Base-by-base conservation (phyloP, 148 eudicot species). In the Rhododendron williamsianum region DNA sequence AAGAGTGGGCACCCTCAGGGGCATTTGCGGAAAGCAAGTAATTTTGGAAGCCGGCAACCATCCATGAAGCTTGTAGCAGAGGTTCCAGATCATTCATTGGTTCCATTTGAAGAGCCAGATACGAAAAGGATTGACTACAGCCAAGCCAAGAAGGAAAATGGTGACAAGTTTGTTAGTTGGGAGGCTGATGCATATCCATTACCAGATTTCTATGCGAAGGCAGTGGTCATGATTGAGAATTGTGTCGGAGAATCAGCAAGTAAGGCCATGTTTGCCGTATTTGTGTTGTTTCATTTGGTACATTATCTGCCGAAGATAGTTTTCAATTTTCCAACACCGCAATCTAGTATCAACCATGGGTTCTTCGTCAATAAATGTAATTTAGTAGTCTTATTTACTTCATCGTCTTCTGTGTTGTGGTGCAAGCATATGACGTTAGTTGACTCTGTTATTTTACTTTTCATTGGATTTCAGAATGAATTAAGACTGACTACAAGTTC, bases 91-190 rank as follows among this genome's bases (percentile, higher is more conserved):
- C 91, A 88, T 84, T 90, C 88, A 69, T 71, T 86, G 76, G 87
- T 90, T 84, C 88, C 92, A 85, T 91, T 82, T 89, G 95, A 94
- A 84, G 95, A 93, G 89, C 92, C 95, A 58, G 93, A 92, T 80
- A 93, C 91, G 11, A 93, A 91, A 83, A 84, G 81, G 89, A 88
- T 94, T 80, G 91, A 94, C 86, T 87, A 84, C 48, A 89, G 91
- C 86, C 88, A 86, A 69, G 87, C 60, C 54, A 91, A 87, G 80
- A 87, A 84, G 80, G 91, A 86, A 87, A 87, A 58, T 76, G 85
- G 84, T 9, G 82, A 84, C 45, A 88, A 89, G 80, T 58, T 76
- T 91, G 91, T 87, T 76, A 87, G 85, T 67, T 92, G 92, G 91
- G 93, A 90, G 84, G 86, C 89, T 72, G 89, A 90, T 45, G 81